phyloP scores from a whole-genome alignment of 345 rosid genomes.

The Melastoma malabathricum region DNA sequence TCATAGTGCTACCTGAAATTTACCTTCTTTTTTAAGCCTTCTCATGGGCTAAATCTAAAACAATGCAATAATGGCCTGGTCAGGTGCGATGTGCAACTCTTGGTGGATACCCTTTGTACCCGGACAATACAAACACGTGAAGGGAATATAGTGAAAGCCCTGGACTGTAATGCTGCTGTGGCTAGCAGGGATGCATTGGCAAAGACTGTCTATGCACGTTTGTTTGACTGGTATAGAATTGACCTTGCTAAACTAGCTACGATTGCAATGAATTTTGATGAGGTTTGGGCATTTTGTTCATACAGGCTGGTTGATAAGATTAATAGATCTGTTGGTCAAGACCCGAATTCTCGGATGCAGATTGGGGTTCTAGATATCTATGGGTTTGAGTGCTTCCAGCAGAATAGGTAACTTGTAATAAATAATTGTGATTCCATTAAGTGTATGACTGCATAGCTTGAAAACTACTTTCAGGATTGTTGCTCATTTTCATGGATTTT shows the following conservation, averaged over 20 bases:
- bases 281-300: conserved; percentile 10
- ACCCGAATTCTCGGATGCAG: conserved; percentile 48
- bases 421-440: conserved; percentile 4
- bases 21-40: too few species aligned
- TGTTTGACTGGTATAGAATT: conserved; percentile 77
- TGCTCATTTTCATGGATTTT: too few species aligned
- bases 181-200: conserved; percentile 94
- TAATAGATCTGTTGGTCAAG: conserved; percentile 91
- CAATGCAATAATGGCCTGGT: background rate
- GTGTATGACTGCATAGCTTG: background rate
- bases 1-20: too few species aligned
- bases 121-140: conserved; percentile 95
- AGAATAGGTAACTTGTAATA: conserved; percentile 60
- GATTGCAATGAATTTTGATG: conserved; percentile 3
- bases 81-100: conserved; percentile 79
- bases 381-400: conserved; percentile 91
- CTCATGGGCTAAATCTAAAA: background rate
- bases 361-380: conserved; percentile 96
- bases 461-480: too few species aligned
- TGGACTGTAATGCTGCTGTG: conserved; percentile 86
- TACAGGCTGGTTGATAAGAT: conserved; percentile 90
- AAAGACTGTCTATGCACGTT: conserved; percentile 81
- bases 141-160: conserved; percentile 79
- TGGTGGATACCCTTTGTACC: conserved; percentile 67
- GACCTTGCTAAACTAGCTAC: conserved; percentile 6